These are phyloP conservation scores for Nakazawaea ambrosiae DNA, from an alignment of 805 yeast species.

Conservation along the genomic window DNA sequence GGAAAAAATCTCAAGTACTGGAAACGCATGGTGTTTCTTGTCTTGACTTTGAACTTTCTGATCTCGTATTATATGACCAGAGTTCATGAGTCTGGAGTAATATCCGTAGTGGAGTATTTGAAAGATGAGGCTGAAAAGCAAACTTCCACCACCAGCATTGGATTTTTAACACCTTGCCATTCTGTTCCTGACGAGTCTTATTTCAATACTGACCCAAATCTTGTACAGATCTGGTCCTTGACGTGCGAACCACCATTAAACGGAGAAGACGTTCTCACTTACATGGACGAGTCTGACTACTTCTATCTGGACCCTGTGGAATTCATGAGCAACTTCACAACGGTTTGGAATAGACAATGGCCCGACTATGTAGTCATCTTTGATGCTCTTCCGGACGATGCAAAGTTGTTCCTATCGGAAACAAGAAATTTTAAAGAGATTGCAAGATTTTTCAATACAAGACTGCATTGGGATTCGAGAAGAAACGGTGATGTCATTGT, in stretches of 20 bases:
- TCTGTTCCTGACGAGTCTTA: constrained; percentile 94
- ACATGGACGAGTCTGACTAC: constrained; percentile 82
- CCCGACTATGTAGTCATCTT: constrained; percentile 72
- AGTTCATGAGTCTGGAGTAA: constrained; percentile 83
- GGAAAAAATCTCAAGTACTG: background rate
- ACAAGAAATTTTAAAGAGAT: constrained; percentile 35
- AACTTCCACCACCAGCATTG: constrained; percentile 56
- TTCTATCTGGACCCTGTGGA: constrained; percentile 63
- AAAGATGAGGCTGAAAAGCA: constrained; percentile 28
- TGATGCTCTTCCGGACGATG: constrained; percentile 47
- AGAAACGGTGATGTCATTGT: constrained; percentile 75
- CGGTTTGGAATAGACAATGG: constrained; percentile 32
- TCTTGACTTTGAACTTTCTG: constrained; percentile 12
- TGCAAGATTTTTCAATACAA: constrained; percentile 64
- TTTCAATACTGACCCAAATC: constrained; percentile 46
- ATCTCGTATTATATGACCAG: constrained; percentile 36
- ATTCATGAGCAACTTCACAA: constrained; percentile 49
- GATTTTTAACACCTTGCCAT: constrained; percentile 93
- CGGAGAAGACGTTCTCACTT: constrained; percentile 30
- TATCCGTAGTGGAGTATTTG: constrained; percentile 54
- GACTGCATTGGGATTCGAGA: constrained; percentile 81
- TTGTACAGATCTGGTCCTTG: constrained; percentile 60
- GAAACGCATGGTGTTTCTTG: constrained; percentile 5
- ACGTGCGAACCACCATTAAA: constrained; percentile 89
- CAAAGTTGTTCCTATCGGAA: constrained; percentile 32